Evolutionary conservation across 2,329 filamentous ascomycete species (phyloP), one percentile per base, ranked within the genome.

Genomic region (Alternaria tenuissima): DNA sequence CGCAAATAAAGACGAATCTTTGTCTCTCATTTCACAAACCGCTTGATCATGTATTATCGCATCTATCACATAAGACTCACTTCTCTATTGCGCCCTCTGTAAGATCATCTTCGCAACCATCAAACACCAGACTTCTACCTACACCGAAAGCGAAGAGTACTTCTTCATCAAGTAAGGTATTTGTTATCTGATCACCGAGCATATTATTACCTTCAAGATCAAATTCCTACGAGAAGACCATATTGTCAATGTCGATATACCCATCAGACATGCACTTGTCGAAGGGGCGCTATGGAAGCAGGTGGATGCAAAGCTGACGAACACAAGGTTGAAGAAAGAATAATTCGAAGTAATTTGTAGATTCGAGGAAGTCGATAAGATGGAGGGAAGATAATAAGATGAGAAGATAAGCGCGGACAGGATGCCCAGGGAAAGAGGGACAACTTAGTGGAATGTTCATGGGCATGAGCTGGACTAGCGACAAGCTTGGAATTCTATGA

Each of bases 311-410:
- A 28, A 47, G 26, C 32, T 30, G 18, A 11, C 44, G 44, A 28
- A 47, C 20, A 47, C 9, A 22, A 47, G 44, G n/a, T n/a, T 32
- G 28, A 48, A 48, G 44, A 48, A 14, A 48, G 44, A 48, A 34
- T 48, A 11, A 7, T 22, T 32, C 22, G 11, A 48, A 28, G 34
- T 48, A 28, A 32, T 20, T 30, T 34, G 18, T n/a, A 48, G 30
- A 12, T 48, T 48, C 11, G 46, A 48, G 7, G 28, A 48, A 26
- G 30, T 18, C 14, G 18, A 36, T 24, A 20, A 48, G 2, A 30
- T 48, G 28, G 44, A 47, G 28, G 44, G 2, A 7, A 47, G 30
- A 28, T 48, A 48, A 22, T 5, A 48, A 16, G 30, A 48, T 32
- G 46, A 22, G n/a, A 48, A 36, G 14, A 22, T 48, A 7, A 34